phyloP scores from a whole-genome alignment of 495 filamentous ascomycete genomes.

The Penicillium macrosclerotiorum region DNA sequence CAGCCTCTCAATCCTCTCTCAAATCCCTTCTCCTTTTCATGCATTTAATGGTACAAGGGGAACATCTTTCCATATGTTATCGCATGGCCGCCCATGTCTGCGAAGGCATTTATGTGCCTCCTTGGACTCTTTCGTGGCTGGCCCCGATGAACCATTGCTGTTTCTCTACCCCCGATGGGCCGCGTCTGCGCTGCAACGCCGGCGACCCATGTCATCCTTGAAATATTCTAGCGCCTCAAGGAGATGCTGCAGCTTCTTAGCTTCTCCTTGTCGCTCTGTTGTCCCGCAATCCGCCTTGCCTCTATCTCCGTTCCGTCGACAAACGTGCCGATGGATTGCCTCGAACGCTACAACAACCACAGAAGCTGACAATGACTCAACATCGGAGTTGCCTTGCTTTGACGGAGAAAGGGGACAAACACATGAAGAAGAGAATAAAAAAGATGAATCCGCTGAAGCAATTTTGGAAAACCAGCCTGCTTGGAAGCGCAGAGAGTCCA shows the following conservation, averaged over 20 bases:
- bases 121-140: constrained; percentile 37
- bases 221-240: constrained; percentile 4
- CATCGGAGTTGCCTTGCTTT: background rate
- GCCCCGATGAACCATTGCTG: constrained; percentile 41
- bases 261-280: background rate
- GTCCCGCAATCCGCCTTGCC: background rate
- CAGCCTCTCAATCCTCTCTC: constrained; percentile 6
- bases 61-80: constrained; percentile 35
- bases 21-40: constrained; percentile 9
- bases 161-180: constrained; percentile 50
- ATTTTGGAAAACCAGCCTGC: too few species aligned
- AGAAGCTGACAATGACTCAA: background rate
- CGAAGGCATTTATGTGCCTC: constrained; percentile 38
- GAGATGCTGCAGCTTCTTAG: background rate
- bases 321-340: constrained; percentile 31
- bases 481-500: too few species aligned
- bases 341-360: constrained; percentile 5
- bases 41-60: constrained; percentile 13
- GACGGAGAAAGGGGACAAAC: background rate
- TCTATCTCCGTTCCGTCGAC: constrained; percentile 15
- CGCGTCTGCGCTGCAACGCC: constrained; percentile 25
- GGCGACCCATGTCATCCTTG: constrained; percentile 22
- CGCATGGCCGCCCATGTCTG: constrained; percentile 41
- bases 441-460: background rate
- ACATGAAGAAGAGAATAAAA: background rate